phyloP scores from a whole-genome alignment of 164 flowering plant genomes.

The Warburgia ugandensis region DNA sequence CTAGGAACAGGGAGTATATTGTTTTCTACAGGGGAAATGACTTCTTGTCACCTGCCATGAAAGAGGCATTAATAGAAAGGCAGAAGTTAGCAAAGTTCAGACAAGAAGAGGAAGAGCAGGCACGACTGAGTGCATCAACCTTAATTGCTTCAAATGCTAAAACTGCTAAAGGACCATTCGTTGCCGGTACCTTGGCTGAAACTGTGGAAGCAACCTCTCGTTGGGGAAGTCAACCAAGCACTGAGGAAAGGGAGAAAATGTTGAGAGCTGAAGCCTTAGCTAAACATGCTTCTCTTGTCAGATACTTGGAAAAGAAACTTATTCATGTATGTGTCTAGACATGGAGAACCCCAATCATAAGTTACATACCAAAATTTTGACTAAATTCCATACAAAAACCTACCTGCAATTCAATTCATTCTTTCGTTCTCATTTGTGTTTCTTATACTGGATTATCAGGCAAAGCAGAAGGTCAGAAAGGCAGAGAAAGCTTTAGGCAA shows the following conservation, averaged over 20 bases:
- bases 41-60: constrained; percentile 64
- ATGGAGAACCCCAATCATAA: no score
- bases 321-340: constrained; percentile 60
- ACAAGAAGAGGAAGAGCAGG: constrained; percentile 74
- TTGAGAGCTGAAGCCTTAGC: constrained; percentile 45
- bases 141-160: constrained; percentile 29
- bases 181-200: constrained; percentile 90
- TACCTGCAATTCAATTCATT: no score
- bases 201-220: constrained; percentile 72
- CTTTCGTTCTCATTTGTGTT: not conserved
- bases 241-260: constrained; percentile 55
- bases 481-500: constrained; percentile 67
- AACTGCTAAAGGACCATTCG: constrained; percentile 33
- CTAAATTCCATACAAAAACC: no score
- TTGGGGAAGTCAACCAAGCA: constrained; percentile 58
- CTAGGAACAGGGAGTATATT: constrained; percentile 83
- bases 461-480: constrained; percentile 50
- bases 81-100: constrained; percentile 31
- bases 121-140: constrained; percentile 37
- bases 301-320: constrained; percentile 58
- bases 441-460: constrained; percentile 29
- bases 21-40: constrained; percentile 94
- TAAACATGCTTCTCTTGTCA: constrained; percentile 53
- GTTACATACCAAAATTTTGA: no score
- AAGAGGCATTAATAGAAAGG: constrained; percentile 45